These are phyloP conservation scores for Dryadomyces quercivorus DNA, from an alignment of 2,329 filamentous ascomycete genomes.

Conservation along the genomic window DNA sequence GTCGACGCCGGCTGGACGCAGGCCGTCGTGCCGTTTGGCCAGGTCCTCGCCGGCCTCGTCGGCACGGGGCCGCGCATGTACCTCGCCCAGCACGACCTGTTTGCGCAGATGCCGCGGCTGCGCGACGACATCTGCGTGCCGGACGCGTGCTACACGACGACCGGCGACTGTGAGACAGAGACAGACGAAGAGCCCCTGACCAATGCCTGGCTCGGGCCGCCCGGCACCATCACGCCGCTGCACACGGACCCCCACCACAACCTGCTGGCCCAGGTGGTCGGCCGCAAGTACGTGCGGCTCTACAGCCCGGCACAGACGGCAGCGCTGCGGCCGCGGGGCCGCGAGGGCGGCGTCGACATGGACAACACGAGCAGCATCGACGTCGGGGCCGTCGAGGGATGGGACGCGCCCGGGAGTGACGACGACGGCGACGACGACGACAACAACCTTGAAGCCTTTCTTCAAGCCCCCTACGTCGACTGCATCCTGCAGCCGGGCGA, in stretches of 20 bases:
- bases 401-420: conserved; percentile 32
- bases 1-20: conserved; percentile 80
- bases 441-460: conserved; percentile 30
- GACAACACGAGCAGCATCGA: conserved; percentile 78
- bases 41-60: conserved; percentile 43
- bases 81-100: conserved; percentile 82
- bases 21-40: conserved; percentile 59
- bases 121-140: conserved; percentile 66
- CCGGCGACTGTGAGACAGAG: conserved; percentile 26
- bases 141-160: conserved; percentile 69
- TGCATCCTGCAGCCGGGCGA: conserved; percentile 72
- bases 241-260: conserved; percentile 95
- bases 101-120: conserved; percentile 68
- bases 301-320: conserved; percentile 57
- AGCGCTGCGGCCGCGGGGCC: conserved; percentile 45
- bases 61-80: conserved; percentile 48
- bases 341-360: conserved; percentile 72
- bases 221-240: conserved; percentile 77
- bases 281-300: conserved; percentile 80
- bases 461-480: conserved; percentile 55
- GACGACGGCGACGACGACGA: conserved; percentile 16
- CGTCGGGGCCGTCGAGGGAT: conserved; percentile 55
- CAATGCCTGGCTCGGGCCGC: conserved; percentile 89
- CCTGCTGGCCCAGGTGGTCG: conserved; percentile 78
- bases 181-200: conserved; percentile 47